Percentiles rank a stretch among this genome's conserved stretches.
Evolutionary conservation across 495 filamentous ascomycete species (phyloP).

Genomic region (Hypoxylon lenormandii): DNA sequence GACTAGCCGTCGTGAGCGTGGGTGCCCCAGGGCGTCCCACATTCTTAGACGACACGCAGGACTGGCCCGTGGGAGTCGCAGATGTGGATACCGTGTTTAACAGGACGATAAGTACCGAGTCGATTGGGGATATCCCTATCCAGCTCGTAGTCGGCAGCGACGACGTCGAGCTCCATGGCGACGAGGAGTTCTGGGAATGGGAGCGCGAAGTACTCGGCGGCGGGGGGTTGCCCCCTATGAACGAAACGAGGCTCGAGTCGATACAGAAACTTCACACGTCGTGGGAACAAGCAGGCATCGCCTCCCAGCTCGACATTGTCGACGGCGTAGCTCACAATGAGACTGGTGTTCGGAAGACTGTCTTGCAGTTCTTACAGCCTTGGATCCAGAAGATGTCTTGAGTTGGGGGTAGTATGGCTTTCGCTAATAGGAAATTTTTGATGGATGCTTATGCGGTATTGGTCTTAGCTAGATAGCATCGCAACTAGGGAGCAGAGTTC

Average conservation of each 20-base stretch:
- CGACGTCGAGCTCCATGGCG: constrained; percentile 33
- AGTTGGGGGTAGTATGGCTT: background rate
- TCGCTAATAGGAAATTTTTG: no score
- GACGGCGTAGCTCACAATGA: constrained; percentile 21
- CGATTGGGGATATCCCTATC: constrained; percentile 32
- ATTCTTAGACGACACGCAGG: constrained; percentile 24
- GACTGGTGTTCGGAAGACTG: constrained; percentile 16
- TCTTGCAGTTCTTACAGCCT: constrained; percentile 21
- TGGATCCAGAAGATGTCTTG: constrained; percentile 14
- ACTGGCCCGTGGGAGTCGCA: constrained; percentile 36
- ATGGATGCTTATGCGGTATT: no score
- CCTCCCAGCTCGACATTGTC: constrained; percentile 21
- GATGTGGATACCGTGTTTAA: constrained; percentile 39
- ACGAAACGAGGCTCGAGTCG: constrained; percentile 57
- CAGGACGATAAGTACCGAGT: constrained; percentile 6
- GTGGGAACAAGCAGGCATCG: constrained; percentile 8
- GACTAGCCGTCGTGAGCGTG: constrained; percentile 36
- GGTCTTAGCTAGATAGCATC: no score
- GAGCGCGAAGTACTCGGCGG: constrained; percentile 44
- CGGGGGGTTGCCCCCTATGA: constrained; percentile 51
- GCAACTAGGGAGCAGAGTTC: no score
- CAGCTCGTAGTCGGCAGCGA: constrained; percentile 40
- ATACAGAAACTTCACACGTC: constrained; percentile 42
- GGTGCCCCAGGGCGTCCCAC: constrained; percentile 43
- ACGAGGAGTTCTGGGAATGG: constrained; percentile 52